phyloP scores from a whole-genome alignment of 148 eudicot genomes.

The Bassia scoparia region DNA sequence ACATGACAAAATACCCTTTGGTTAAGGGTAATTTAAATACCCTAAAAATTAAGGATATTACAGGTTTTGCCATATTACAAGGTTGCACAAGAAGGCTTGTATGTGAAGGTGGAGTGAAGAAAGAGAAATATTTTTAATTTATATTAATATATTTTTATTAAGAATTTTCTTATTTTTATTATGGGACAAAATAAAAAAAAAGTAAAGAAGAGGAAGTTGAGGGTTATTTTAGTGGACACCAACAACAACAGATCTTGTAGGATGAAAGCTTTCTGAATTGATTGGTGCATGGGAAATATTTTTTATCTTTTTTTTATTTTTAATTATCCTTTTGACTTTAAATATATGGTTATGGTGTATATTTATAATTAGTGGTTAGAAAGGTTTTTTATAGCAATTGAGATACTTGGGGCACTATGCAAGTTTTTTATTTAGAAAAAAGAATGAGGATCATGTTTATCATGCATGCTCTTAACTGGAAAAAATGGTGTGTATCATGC shows the following conservation, averaged over 20 bases:
- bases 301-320: conserved; percentile 1
- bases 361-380: conserved; percentile 26
- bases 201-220: conserved; percentile 10
- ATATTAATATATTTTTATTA: background rate
- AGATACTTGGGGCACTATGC: conserved; percentile 20
- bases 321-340: background rate
- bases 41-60: conserved; percentile 11
- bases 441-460: conserved; percentile 24
- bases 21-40: background rate
- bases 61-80: conserved; percentile 2
- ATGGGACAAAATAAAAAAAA: conserved; percentile 21
- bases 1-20: conserved; percentile 15
- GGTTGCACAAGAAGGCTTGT: conserved; percentile 9
- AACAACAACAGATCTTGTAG: conserved; percentile 40
- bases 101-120: conserved; percentile 20
- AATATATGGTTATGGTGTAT: background rate
- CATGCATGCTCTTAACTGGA: conserved; percentile 20
- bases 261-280: conserved; percentile 34
- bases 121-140: background rate
- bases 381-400: conserved; percentile 24
- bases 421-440: background rate
- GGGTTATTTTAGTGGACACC: conserved; percentile 23
- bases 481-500: conserved; percentile 3
- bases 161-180: background rate
- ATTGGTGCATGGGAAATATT: conserved; percentile 19